Percentiles rank a stretch among this genome's conserved stretches.
phyloP scores from a whole-genome alignment of 352 stramenopile genomes.

The Pseudoperonospora humuli region DNA sequence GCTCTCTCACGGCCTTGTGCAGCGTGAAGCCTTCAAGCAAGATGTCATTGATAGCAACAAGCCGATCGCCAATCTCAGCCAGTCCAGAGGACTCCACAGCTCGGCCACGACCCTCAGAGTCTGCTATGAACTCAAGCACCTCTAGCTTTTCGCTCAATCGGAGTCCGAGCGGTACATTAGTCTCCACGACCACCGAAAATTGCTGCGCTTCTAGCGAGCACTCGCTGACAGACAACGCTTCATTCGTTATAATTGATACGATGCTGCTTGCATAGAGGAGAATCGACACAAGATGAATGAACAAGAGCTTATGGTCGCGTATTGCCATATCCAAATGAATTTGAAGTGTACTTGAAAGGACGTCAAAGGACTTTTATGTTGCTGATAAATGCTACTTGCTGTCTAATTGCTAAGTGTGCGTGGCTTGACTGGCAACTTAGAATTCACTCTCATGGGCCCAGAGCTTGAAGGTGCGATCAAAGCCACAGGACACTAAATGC shows the following conservation, averaged over 20 bases:
- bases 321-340: slow-evolving; percentile 4
- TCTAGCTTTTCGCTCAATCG: slow-evolving; percentile 50
- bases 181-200: slow-evolving; percentile 37
- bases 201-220: slow-evolving; percentile 26
- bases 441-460: slow-evolving; percentile 89
- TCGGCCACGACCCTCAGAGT: too few relatives aligned
- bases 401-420: slow-evolving; percentile 2
- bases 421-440: slow-evolving; percentile 25
- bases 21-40: slow-evolving; percentile 27
- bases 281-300: slow-evolving; percentile 2
- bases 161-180: slow-evolving; percentile 42
- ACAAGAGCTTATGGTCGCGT: background rate
- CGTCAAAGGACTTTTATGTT: background rate
- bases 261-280: background rate
- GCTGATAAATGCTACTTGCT: slow-evolving; percentile 1
- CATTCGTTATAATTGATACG: background rate
- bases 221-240: background rate
- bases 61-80: too few relatives aligned
- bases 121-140: too few relatives aligned
- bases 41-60: too few relatives aligned
- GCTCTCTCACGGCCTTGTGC: slow-evolving; percentile 27
- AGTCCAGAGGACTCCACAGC: too few relatives aligned
- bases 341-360: slow-evolving; percentile 13
- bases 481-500: slow-evolving; percentile 84
- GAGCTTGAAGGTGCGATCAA: slow-evolving; percentile 90